Base-by-base conservation (phyloP, 1,284 basidiomycete species). In the Ceratobasidium theobromae region DNA sequence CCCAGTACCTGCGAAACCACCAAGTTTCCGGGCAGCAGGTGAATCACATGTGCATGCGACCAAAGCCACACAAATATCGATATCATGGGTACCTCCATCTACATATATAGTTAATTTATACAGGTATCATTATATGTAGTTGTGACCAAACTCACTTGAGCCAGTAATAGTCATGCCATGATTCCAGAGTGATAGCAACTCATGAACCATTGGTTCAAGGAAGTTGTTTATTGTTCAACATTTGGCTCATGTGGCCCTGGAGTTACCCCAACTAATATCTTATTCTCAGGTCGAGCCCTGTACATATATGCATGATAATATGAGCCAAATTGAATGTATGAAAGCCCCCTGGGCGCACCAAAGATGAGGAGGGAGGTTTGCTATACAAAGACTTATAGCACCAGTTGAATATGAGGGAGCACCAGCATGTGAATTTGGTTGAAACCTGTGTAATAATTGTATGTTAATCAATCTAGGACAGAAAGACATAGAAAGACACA, bases 331-430 rank as follows among this genome's bases (percentile, higher is more conserved):
- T 8, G 16, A 38, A 8, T 38, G 35, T 8, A 16, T n/a, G n/a
- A n/a, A n/a, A n/a, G n/a, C n/a, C 6, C 12, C 16, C 27, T 32
- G 48, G 14, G 16, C 51, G 27, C 18, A 53, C 51, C 51, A 30
- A 33, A 53, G 51, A 32, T 53, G 11, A 32, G 51, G 51, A 14
- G 51, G 51, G n/a, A 53, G 51, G 51, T 53, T 53, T 12, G 51
- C 51, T 11, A 53, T 53, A 30, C 51, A 53, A 3, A 53, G 25
- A 30, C 51, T 53, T 12, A 53, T 53, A 14, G 28, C 51, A 14
- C 51, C 51, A 9, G 18, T 21, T 16, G 51, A 53, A n/a, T 53
- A 53, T 2, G 51, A 53, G 8, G 51, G 11, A 4, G 51, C 51
- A 53, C 51, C 51, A 8, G 12, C 27, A 3, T 14, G 28, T 5